Base-by-base conservation (phyloP, 2,329 filamentous ascomycete genomes). In the Coleophoma crateriformis region DNA sequence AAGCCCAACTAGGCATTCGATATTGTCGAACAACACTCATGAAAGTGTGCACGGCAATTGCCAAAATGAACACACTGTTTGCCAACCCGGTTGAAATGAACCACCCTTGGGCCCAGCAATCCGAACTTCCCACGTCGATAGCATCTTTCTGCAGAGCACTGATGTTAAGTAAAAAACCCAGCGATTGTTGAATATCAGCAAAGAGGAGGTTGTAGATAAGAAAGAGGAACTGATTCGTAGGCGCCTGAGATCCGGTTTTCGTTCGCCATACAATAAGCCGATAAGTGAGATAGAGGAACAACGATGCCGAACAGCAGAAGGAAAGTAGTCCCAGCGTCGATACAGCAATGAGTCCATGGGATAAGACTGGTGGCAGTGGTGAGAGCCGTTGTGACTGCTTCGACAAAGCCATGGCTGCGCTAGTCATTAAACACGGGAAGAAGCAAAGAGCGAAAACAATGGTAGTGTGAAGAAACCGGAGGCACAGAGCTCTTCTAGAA, bases 141-240 rank as follows among this genome's bases (percentile, higher is more conserved):
- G 68, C 71, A 61, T 84, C 71, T 13, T 69, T 62, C 1, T 66
- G 63, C 5, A 86, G 68, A 77, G 84, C 85, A 34, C 76, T 68
- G 4, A 76, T 74, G 53, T 83, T 86, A 45, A 87, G 69, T 40
- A 84, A 58, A 60, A 87, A 88, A 4, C 82, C 79, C 1, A 79
- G 63, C 7, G 80, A 74, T 59, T 88, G 85, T 58, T 84, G 79
- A 49, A 86, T 74, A 57, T 88, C 85, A 51, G 85, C 84, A 19
- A 85, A 67, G 5, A 88, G 69, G 0, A 88, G 74, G 61, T 88
- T 88, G 62, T 85, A 79, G 50, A 88, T 84, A 4, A 88, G 71
- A 0, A 88, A 70, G 27, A 87, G 73, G 59, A 87, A 85, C 64
- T 88, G 85, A 55, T 87, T 87, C 0, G 75, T 75, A 6, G 71